These are phyloP conservation scores for Withania somnifera DNA, from an alignment of 305 asterid genomes.

Conservation along the genomic window DNA sequence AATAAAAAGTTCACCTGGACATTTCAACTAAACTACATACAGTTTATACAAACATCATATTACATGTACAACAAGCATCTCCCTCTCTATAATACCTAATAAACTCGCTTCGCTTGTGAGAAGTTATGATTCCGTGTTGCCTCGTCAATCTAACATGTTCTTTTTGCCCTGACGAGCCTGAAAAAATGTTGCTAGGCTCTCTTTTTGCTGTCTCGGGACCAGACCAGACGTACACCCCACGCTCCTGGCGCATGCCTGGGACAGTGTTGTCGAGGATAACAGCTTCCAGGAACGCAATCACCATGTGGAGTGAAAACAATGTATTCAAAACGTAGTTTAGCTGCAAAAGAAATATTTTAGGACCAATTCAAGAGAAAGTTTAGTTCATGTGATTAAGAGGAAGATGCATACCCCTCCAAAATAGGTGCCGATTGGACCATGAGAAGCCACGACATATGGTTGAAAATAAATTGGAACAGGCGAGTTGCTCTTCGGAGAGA, in stretches of 20 bases:
- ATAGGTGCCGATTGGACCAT: conserved; percentile 73
- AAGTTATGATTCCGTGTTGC: neutral
- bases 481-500: conserved; percentile 65
- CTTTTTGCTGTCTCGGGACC: conserved; percentile 84
- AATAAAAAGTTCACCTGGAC: neutral
- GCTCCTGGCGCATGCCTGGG: conserved; percentile 87
- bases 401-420: conserved; percentile 57
- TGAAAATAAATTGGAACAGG: conserved; percentile 84
- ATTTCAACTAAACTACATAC: conserved; percentile 10
- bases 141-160: neutral
- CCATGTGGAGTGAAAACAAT: conserved; percentile 83
- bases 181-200: conserved; percentile 37
- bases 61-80: conserved; percentile 39
- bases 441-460: conserved; percentile 84
- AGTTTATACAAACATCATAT: conserved; percentile 11
- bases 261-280: conserved; percentile 91
- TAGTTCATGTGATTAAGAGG: neutral
- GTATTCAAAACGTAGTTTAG: conserved; percentile 76
- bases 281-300: conserved; percentile 76
- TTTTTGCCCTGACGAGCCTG: neutral
- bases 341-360: conserved; percentile 30
- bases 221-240: conserved; percentile 93
- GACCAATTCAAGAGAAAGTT: neutral
- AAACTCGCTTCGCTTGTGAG: conserved; percentile 9
- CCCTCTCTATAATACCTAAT: conserved; percentile 22